Evolutionary conservation across 1,284 basidiomycete species (phyloP).

Genomic region (Phylloboletellus chloephorus): DNA sequence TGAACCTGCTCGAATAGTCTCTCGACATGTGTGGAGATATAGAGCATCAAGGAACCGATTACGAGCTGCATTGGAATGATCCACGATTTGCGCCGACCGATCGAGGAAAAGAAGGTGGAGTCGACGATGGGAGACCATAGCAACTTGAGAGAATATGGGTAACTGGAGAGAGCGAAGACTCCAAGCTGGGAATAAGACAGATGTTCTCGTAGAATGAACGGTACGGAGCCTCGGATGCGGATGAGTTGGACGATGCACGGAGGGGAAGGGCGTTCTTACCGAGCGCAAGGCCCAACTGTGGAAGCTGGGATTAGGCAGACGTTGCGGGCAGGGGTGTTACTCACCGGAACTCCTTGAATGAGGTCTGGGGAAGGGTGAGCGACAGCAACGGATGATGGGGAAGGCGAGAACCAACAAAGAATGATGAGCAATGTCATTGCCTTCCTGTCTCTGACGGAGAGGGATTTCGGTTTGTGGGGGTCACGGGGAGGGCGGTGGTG

Average conservation of each 20-base stretch:
- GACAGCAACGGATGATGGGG: slow-evolving; percentile 8
- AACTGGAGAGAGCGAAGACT: slow-evolving; percentile 89
- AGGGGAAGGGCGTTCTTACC: slow-evolving; percentile 39
- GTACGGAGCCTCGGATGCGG: slow-evolving; percentile 74
- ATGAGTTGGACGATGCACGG: slow-evolving; percentile 7
- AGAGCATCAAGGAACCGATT: slow-evolving; percentile 85
- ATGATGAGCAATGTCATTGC: slow-evolving; percentile 85
- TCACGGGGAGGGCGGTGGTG: slow-evolving; percentile 44
- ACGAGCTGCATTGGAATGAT: slow-evolving; percentile 96
- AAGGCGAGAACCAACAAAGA: slow-evolving; percentile 65
- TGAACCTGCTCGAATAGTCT: slow-evolving; percentile 78
- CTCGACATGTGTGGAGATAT: slow-evolving; percentile 80
- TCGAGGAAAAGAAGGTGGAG: slow-evolving; percentile 73
- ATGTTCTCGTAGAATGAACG: slow-evolving; percentile 92
- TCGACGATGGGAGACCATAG: slow-evolving; percentile 99
- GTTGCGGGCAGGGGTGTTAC: slow-evolving; percentile 34
- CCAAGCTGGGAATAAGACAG: slow-evolving; percentile 96
- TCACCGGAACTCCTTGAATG: slow-evolving; percentile 93
- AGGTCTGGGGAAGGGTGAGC: slow-evolving; percentile 51
- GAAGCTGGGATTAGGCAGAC: slow-evolving; percentile 12
- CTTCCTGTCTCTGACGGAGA: slow-evolving; percentile 73
- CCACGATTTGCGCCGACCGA: slow-evolving; percentile 96
- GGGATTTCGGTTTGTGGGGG: slow-evolving; percentile 39
- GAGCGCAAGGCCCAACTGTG: slow-evolving; percentile 67
- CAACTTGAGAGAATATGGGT: slow-evolving; percentile 97